phyloP scores from a whole-genome alignment of 1,284 basidiomycete species.

The Athelia sp. region DNA sequence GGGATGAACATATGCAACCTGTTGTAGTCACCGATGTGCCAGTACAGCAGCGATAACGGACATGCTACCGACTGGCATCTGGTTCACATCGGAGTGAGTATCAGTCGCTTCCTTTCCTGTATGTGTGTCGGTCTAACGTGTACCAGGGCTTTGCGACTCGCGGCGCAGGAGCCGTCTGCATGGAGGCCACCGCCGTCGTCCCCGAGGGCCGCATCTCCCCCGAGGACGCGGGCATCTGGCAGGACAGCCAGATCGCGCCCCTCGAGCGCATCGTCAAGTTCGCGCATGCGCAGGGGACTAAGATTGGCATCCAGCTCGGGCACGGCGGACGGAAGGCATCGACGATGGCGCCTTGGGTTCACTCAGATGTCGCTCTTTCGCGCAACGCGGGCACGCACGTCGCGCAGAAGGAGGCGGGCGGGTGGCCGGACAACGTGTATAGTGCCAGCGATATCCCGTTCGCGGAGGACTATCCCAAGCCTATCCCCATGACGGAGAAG shows the following conservation, averaged over 20 bases:
- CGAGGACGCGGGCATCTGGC: slow-evolving; percentile 44
- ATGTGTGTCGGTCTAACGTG: no score
- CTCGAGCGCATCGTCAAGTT: slow-evolving; percentile 55
- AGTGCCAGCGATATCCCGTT: slow-evolving; percentile 54
- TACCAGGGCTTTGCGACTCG: slow-evolving; percentile 50
- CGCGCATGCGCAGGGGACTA: slow-evolving; percentile 41
- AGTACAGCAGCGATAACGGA: slow-evolving; percentile 70
- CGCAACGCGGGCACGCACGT: slow-evolving; percentile 14
- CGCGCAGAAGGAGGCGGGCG: slow-evolving; percentile 37
- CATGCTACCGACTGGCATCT: slow-evolving; percentile 78
- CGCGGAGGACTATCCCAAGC: slow-evolving; percentile 40
- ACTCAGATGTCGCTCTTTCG: slow-evolving; percentile 20
- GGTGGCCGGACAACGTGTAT: slow-evolving; percentile 55
- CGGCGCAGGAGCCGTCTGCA: slow-evolving; percentile 57
- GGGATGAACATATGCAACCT: no score
- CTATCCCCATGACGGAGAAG: slow-evolving; percentile 45
- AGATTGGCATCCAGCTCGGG: slow-evolving; percentile 56
- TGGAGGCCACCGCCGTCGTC: slow-evolving; percentile 54
- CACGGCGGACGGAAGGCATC: slow-evolving; percentile 62
- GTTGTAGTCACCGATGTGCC: slow-evolving; percentile 70
- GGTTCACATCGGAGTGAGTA: slow-evolving; percentile 61
- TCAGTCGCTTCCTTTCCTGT: slow-evolving; percentile 2
- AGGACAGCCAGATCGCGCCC: slow-evolving; percentile 48
- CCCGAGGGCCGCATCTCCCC: slow-evolving; percentile 62
- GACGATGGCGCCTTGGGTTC: slow-evolving; percentile 42